Base-by-base conservation (phyloP, 805 yeast species). In the Jamesozyma rosinii region DNA sequence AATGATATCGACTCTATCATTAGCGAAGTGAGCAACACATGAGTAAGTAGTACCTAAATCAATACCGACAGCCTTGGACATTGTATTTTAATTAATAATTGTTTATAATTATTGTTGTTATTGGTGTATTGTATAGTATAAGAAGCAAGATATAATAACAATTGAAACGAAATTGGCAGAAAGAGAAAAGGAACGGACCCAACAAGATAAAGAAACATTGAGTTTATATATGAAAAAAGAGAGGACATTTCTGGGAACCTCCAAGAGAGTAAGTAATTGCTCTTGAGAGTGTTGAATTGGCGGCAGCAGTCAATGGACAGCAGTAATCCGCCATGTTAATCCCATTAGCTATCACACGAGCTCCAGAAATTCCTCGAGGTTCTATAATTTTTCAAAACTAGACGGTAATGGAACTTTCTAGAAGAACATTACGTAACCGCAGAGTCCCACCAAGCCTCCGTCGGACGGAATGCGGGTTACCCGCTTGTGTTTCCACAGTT, bases 21-120 rank as follows among this genome's bases (percentile, higher is more conserved):
- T 83, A 40, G 81, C 66, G 66, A 76, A 79, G 67, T 77, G 88
- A 60, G 95, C 97, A 49, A 90, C 97, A 79, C 97, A 89, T 11
- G 96, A 89, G 77, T 89, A 89, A 5, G 97, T 89, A 51, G 97
- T 89, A 65, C 97, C 96, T 74, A 88, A 82, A 76, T 87, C 95
- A 69, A 87, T 87, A 70, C 95, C 67, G 69, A 66, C 70, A 52
- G 70, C 70, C 51, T 64, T 64, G 51, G 67, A 59, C 68, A 64
- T 65, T 52, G 48, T 61, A 17, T 33, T 26, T n/a, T n/a, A n/a
- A n/a, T n/a, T n/a, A n/a, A n/a, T n/a, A n/a, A n/a, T n/a, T n/a
- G n/a, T n/a, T n/a, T n/a, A n/a, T n/a, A n/a, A n/a, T n/a, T n/a
- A n/a, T n/a, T n/a, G 20, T 15, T 17, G 18, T 33, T n/a, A 33